Base-by-base conservation (phyloP, 495 filamentous ascomycete genomes). In the Aspergillus steynii region DNA sequence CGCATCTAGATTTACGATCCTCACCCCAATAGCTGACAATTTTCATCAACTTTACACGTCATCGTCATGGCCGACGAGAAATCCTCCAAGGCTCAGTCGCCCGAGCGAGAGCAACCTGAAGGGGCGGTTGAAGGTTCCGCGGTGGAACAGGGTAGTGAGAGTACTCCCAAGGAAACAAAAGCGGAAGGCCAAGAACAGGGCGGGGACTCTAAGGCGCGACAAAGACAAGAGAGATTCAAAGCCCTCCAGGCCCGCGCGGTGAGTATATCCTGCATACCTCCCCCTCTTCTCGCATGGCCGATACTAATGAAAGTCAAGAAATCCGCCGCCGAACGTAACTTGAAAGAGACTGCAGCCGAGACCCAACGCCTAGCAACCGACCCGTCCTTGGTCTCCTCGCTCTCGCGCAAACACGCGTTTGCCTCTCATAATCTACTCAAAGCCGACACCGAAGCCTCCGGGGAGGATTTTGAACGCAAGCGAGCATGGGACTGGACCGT, bases 401-500 rank as follows among this genome's bases (percentile, higher is more conserved):
- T 97, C 29, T 84, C 85, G 55, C 90, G 92, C 57, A 92, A 91
- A 67, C 87, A 89, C 65, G 93, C 90, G 31, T 86, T 93, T 58
- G 93, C 93, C 14, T 89, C 90, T 28, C 91, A 96, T 73, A 98
- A 98, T 62, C 87, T 99, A 5, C 83, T 97, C 34, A 96, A 96
- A 77, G 92, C 93, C 14, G 93, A 96, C 63, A 86, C 89, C 1
- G 90, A 90, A 71, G 91, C 90, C 12, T 80, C 81, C 0, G 93
- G 94, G 10, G 91, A 90, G 62, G 93, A 97, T 73, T 99, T 97
- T 68, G 96, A 99, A 76, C 89, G 95, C 59, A 97, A 98, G 77
- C 87, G 96, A 31, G 93, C 94, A 1, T 98, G 95, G 95, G 96
- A 98, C 74, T 98, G 94, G 93, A 98, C 95, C 0, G 78, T 93